Evolutionary conservation across 257 asterid genomes (phyloP).

Genomic region (Vinca minor): DNA sequence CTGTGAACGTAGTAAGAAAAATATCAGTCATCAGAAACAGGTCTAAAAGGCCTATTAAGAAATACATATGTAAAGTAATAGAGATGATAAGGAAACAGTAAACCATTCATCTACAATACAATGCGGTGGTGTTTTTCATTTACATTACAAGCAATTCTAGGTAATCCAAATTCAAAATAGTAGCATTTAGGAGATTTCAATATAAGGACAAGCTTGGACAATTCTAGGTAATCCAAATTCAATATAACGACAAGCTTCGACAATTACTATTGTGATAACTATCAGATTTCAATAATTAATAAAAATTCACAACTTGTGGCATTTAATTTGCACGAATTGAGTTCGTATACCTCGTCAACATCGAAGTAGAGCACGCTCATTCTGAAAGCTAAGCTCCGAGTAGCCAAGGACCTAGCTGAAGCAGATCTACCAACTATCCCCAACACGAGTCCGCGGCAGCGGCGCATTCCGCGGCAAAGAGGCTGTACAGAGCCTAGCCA

Average conservation of each 20-base stretch:
- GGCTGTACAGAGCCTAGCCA: slow-evolving; percentile 99
- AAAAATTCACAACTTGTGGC: background rate
- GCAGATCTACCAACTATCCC: slow-evolving; percentile 96
- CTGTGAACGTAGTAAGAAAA: slow-evolving; percentile 28
- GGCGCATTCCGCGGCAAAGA: slow-evolving; percentile 86
- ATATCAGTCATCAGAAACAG: background rate
- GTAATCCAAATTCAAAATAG: background rate
- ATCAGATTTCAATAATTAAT: background rate
- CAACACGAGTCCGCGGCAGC: slow-evolving; percentile 70
- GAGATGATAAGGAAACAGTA: background rate
- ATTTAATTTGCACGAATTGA: background rate
- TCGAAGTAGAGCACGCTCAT: slow-evolving; percentile 95
- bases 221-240: too few relatives aligned
- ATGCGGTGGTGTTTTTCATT: too few relatives aligned
- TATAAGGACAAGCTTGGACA: too few relatives aligned
- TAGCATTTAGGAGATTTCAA: background rate
- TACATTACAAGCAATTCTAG: background rate
- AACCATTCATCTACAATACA: background rate
- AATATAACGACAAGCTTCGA: background rate
- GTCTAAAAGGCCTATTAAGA: background rate
- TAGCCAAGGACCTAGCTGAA: slow-evolving; percentile 81
- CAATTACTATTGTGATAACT: background rate
- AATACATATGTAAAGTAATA: background rate
- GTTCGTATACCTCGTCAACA: slow-evolving; percentile 52
- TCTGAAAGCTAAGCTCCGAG: slow-evolving; percentile 86